Percentiles rank a stretch among this genome's conserved stretches.
Evolutionary conservation across 257 asterid genomes (phyloP).

Genomic region (Nicotiana tomentosiformis): DNA sequence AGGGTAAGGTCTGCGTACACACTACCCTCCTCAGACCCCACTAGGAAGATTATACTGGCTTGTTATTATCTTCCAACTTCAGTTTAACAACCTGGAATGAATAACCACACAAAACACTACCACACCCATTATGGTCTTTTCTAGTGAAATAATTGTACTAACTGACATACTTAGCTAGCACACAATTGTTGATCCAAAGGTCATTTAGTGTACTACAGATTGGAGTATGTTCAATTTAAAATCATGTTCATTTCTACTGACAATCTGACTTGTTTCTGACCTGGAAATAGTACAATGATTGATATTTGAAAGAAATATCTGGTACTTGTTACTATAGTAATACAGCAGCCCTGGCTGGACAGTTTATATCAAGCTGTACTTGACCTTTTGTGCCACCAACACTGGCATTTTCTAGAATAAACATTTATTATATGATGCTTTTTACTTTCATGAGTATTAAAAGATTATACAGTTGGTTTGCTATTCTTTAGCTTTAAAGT

Average conservation of each 20-base stretch:
- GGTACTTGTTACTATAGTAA: constrained; percentile 12
- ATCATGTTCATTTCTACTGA: not conserved
- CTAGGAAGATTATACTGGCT: too few species aligned
- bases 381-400: constrained; percentile 8
- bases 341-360: not conserved
- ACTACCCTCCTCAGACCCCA: too few species aligned
- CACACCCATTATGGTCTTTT: not conserved
- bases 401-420: constrained; percentile 5
- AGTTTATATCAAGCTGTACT: constrained; percentile 14
- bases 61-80: not conserved
- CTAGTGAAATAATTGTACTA: not conserved
- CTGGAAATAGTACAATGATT: constrained; percentile 5
- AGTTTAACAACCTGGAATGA: not conserved
- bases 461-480: not conserved
- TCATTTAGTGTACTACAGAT: not conserved
- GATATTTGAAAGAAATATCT: constrained; percentile 3
- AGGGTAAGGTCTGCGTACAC: too few species aligned
- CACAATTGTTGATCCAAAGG: not conserved
- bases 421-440: not conserved
- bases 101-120: not conserved
- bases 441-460: not conserved
- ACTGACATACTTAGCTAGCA: not conserved
- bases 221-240: not conserved
- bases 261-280: constrained; percentile 20
- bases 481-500: not conserved